Base-by-base conservation (phyloP, 1,284 basidiomycete genomes). In the Boletus holoroseus region DNA sequence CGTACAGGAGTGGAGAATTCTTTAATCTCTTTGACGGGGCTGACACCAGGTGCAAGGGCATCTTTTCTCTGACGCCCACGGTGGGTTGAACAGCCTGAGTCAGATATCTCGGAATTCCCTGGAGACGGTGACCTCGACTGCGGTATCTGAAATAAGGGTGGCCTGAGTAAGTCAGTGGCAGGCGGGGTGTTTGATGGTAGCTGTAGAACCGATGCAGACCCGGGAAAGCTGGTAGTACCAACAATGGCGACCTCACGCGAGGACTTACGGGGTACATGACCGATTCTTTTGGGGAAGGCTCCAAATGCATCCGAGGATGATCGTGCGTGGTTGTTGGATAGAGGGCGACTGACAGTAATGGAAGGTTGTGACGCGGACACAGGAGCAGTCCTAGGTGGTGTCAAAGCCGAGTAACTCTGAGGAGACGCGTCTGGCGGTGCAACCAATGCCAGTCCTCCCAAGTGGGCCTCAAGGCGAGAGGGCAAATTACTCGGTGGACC, bases 371-470 rank as follows among this genome's bases (percentile, higher is more conserved):
- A 49, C 18, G 42, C 52, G 30, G 57, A 44, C 48, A 67, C 55
- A 51, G 79, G 76, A 18, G 74, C 72, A 34, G 74, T 70, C n/a
- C 72, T 65, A n/a, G 77, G 78, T 54, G 80, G 75, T 8, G 76
- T 73, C 45, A 79, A 66, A 53, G 76, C 72, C 30, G 75, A 71
- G 59, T 80, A 79, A 8, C 72, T 64, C 53, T 66, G 71, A n/a
- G 75, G 72, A n/a, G 77, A 74, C 58, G 78, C 77, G 67, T 86
- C 85, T 46, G 82, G 81, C 49, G 82, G 85, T 49, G 81, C 80
- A 51, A 85, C 79, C 55, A 85, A 71, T 49, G 84, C 81, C 32
- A 85, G 72, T 35, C 77, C 78, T 20, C 72, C 68, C 20, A 82
- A 69, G 56, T 72, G 71, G 47, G 73, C 64, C 44, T 75, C 72